Percentiles rank a stretch among this genome's conserved stretches.
Conservation (phyloP, 2,329 filamentous ascomycete genomes). For the Colletotrichum tamarilloi region DNA sequence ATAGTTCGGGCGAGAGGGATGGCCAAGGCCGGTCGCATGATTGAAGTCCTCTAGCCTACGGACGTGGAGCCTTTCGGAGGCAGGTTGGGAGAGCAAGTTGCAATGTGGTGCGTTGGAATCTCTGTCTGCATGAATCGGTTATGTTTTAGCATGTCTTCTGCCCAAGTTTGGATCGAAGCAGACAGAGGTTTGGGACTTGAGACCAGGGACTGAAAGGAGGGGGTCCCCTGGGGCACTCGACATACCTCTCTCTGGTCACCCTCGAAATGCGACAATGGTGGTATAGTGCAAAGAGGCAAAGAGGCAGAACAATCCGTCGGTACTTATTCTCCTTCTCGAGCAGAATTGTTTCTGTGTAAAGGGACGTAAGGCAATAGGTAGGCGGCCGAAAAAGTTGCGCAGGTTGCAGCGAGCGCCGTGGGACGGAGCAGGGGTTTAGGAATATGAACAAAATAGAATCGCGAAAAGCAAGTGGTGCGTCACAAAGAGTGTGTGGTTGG, state of each 20-base stretch:
- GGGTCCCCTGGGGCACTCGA: constrained; percentile 18
- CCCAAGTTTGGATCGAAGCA: constrained; percentile 32
- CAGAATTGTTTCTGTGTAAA: constrained; percentile 13
- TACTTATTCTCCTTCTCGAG: neutral
- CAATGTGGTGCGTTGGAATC: constrained; percentile 26
- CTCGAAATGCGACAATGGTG: constrained; percentile 10
- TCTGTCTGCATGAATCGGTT: constrained; percentile 37
- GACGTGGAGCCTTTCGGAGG: constrained; percentile 27
- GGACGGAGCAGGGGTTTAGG: constrained; percentile 6
- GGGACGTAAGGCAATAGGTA: neutral
- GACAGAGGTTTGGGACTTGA: constrained; percentile 11
- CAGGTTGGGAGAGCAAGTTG: constrained; percentile 7
- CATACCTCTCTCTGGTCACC: constrained; percentile 18
- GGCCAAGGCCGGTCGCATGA: constrained; percentile 54
- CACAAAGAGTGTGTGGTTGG: constrained; percentile 14
- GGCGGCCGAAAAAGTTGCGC: constrained; percentile 3
- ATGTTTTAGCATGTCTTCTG: constrained; percentile 37
- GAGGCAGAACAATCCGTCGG: neutral
- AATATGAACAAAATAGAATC: constrained; percentile 2
- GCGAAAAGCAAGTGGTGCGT: constrained; percentile 20
- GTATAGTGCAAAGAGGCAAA: neutral
- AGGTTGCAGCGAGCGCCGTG: constrained; percentile 5
- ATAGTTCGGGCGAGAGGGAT: constrained; percentile 31
- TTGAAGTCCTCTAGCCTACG: constrained; percentile 39
- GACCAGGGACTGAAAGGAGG: constrained; percentile 20